These are phyloP conservation scores for Orbilia brochopaga DNA, from an alignment of 2,329 filamentous ascomycete species.

Conservation along the genomic window DNA sequence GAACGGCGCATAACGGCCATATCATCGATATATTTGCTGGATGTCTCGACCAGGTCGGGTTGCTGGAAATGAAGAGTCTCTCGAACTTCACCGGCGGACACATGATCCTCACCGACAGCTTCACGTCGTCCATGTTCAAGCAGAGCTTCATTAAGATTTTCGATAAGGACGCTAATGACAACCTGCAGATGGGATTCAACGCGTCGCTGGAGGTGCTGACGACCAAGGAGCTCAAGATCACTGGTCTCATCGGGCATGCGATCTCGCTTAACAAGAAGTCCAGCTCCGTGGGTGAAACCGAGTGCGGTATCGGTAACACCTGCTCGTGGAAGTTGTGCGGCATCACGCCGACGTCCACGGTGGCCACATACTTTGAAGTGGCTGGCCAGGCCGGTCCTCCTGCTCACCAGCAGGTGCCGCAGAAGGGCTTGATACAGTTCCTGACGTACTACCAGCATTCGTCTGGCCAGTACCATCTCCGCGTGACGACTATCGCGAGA, in stretches of 20 bases:
- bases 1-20: constrained; percentile 93
- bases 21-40: constrained; percentile 98
- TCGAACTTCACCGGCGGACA: constrained; percentile 96
- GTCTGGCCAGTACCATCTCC: constrained; percentile 91
- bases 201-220: constrained; percentile 93
- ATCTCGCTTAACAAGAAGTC: constrained; percentile 98
- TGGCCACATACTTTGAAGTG: constrained; percentile 97
- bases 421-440: constrained; percentile 97
- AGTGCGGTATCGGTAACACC: constrained; percentile 97
- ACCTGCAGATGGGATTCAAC: constrained; percentile 97
- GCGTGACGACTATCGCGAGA: constrained; percentile 90
- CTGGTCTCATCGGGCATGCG: constrained; percentile 93
- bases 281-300: constrained; percentile 92
- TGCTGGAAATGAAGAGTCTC: constrained; percentile 97
- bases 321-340: constrained; percentile 99
- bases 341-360: constrained; percentile 90
- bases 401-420: constrained; percentile 76
- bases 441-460: constrained; percentile 98
- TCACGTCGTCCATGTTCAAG: constrained; percentile 99
- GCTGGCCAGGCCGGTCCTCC: constrained; percentile 70
- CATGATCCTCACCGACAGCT: constrained; percentile 98
- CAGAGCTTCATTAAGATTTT: constrained; percentile 97
- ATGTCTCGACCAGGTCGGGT: constrained; percentile 93
- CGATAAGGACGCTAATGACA: constrained; percentile 93
- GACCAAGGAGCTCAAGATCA: constrained; percentile 97